Evolutionary conservation across 768 basidiomycete species (phyloP).

Genomic region (Crepidotus variabilis): DNA sequence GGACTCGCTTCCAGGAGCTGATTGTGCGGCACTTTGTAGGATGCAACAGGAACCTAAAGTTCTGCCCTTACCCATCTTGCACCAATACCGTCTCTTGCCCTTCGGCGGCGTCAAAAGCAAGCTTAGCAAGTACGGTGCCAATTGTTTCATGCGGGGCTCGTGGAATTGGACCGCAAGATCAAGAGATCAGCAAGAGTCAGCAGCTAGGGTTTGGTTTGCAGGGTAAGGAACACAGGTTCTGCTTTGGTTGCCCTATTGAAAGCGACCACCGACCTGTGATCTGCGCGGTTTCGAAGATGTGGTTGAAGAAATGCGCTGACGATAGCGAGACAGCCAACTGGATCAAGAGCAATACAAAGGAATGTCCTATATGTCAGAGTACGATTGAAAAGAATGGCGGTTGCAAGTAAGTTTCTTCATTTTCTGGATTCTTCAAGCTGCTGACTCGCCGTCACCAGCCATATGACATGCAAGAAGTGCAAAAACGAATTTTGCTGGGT

Average conservation of each 20-base stretch:
- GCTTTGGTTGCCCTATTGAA: slow-evolving; percentile 91
- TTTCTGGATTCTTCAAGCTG: slow-evolving; percentile 1
- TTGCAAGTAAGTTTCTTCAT: slow-evolving; percentile 79
- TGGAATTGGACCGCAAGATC: slow-evolving; percentile 34
- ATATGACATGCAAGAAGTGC: slow-evolving; percentile 99
- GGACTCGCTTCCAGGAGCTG: slow-evolving; percentile 79
- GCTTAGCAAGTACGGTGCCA: slow-evolving; percentile 78
- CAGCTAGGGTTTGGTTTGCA: slow-evolving; percentile 23
- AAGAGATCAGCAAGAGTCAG: slow-evolving; percentile 28
- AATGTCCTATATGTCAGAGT: slow-evolving; percentile 92
- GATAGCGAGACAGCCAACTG: slow-evolving; percentile 99
- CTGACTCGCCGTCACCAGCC: slow-evolving; percentile 44
- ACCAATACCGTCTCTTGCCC: slow-evolving; percentile 91
- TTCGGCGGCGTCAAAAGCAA: slow-evolving; percentile 69
- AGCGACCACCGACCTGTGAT: slow-evolving; percentile 90
- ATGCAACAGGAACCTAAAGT: slow-evolving; percentile 79
- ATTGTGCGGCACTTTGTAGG: slow-evolving; percentile 88
- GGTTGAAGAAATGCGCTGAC: slow-evolving; percentile 96
- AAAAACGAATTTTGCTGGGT: slow-evolving; percentile 99
- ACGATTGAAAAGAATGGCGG: slow-evolving; percentile 99
- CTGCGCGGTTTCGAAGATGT: slow-evolving; percentile 84
- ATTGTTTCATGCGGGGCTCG: slow-evolving; percentile 81
- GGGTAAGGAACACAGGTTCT: slow-evolving; percentile 72
- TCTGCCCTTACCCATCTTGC: slow-evolving; percentile 94
- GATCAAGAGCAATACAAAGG: slow-evolving; percentile 99